phyloP scores from a whole-genome alignment of 331 rosid genomes.

The Quercus lobata region DNA sequence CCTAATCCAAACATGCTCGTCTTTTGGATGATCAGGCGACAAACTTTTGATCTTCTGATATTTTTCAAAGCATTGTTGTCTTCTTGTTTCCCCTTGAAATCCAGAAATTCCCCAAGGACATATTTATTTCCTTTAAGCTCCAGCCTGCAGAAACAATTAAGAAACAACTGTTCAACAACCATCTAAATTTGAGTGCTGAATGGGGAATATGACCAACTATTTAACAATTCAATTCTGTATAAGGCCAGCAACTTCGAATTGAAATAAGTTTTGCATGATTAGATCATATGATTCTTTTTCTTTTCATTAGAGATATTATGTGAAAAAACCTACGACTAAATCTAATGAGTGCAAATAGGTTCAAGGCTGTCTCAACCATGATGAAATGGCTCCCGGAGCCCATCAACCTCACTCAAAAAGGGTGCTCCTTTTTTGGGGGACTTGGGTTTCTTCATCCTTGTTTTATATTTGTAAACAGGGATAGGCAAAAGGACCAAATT shows the following conservation, averaged over 20 bases:
- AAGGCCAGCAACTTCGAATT: neutral
- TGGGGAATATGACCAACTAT: neutral
- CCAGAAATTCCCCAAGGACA: conserved; percentile 80
- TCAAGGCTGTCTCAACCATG: neutral
- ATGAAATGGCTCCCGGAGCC: neutral
- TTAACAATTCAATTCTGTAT: neutral
- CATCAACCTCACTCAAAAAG: neutral
- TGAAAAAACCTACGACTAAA: too few species aligned
- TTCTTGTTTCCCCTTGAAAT: conserved; percentile 83
- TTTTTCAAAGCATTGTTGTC: conserved; percentile 59
- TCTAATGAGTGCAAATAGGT: neutral
- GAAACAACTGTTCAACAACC: neutral
- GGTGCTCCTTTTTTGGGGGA: too few species aligned
- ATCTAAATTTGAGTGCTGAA: neutral
- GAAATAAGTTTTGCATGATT: too few species aligned
- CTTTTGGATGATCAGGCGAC: conserved; percentile 54
- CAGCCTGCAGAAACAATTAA: conserved; percentile 43
- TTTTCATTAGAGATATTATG: too few species aligned
- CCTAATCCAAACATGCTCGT: conserved; percentile 89
- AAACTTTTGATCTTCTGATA: conserved; percentile 81
- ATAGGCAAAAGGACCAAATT: too few species aligned
- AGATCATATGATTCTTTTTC: too few species aligned
- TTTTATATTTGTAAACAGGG: too few species aligned
- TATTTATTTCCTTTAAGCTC: conserved; percentile 69
- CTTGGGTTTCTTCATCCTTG: too few species aligned